phyloP scores from a whole-genome alignment of 2,329 filamentous ascomycete genomes.

The Massarina eburnea region DNA sequence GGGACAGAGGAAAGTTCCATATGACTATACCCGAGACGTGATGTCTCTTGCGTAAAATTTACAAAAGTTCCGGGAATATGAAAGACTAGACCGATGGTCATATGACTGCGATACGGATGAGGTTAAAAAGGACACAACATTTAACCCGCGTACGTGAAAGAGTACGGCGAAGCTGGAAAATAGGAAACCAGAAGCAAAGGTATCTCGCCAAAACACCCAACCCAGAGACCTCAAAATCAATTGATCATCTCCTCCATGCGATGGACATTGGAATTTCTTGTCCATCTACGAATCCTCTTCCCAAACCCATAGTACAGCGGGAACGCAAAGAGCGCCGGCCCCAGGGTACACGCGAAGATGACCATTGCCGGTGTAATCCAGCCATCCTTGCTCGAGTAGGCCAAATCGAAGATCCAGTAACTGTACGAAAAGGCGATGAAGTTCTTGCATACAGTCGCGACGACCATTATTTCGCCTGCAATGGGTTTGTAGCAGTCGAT shows the following conservation, averaged over 20 bases:
- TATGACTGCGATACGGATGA: no score
- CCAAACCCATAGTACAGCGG: conserved; percentile 47
- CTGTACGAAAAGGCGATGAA: conserved; percentile 47
- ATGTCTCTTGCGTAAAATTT: no score
- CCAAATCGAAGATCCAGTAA: conserved; percentile 47
- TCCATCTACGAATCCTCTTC: conserved; percentile 45
- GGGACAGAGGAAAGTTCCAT: no score
- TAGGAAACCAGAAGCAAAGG: no score
- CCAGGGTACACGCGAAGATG: conserved; percentile 45
- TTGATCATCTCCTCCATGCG: conserved; percentile 40
- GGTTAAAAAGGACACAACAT: no score
- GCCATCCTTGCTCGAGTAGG: conserved; percentile 36
- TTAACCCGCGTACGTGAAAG: no score
- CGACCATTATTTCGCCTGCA: conserved; percentile 50
- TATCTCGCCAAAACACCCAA: no score
- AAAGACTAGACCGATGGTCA: no score
- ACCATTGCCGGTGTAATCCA: conserved; percentile 49
- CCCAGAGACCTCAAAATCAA: no score
- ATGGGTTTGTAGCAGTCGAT: conserved; percentile 53
- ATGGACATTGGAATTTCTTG: conserved; percentile 39
- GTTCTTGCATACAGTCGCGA: conserved; percentile 49
- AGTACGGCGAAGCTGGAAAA: no score
- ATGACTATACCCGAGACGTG: no score
- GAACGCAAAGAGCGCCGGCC: conserved; percentile 43
- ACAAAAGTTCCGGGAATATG: no score